Conservation (phyloP, 345 rosid genomes). For the Viola odorata region DNA sequence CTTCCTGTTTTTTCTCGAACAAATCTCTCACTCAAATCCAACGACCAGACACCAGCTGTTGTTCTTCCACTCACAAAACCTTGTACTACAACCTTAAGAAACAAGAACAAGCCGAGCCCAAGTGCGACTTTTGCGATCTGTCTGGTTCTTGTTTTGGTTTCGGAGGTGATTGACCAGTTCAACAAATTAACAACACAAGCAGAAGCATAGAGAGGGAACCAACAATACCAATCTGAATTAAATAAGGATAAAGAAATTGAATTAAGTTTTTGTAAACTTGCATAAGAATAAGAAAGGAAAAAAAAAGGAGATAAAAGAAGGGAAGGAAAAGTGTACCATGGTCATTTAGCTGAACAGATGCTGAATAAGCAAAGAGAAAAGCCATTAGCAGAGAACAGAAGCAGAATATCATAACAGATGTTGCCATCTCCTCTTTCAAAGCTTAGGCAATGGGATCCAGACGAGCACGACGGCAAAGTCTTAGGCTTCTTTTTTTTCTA, state of each 20-base stretch:
- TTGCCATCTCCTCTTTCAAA: conserved; percentile 9
- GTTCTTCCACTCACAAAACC: conserved; percentile 19
- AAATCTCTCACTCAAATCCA: conserved; percentile 58
- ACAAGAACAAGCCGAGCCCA: conserved; percentile 40
- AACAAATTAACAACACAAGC: conserved; percentile 51
- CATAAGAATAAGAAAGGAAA: neutral
- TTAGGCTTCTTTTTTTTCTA: no score
- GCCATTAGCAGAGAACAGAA: conserved; percentile 52
- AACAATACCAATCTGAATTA: conserved; percentile 66
- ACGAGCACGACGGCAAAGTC: no score
- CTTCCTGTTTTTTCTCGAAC: conserved; percentile 80
- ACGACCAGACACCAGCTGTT: conserved; percentile 45
- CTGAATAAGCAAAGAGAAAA: conserved; percentile 64
- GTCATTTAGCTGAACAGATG: conserved; percentile 79
- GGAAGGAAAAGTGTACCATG: conserved; percentile 34
- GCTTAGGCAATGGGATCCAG: neutral
- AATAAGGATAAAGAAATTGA: neutral
- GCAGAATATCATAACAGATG: conserved; percentile 1
- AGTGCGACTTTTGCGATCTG: conserved; percentile 28
- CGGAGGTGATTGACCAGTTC: conserved; percentile 24
- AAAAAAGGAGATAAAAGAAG: neutral
- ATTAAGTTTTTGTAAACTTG: neutral
- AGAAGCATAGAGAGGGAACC: conserved; percentile 70
- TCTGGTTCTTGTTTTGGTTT: conserved; percentile 15
- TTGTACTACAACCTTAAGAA: conserved; percentile 50